phyloP scores from a whole-genome alignment of 768 basidiomycete species.

The Daedaleopsis sinensis region DNA sequence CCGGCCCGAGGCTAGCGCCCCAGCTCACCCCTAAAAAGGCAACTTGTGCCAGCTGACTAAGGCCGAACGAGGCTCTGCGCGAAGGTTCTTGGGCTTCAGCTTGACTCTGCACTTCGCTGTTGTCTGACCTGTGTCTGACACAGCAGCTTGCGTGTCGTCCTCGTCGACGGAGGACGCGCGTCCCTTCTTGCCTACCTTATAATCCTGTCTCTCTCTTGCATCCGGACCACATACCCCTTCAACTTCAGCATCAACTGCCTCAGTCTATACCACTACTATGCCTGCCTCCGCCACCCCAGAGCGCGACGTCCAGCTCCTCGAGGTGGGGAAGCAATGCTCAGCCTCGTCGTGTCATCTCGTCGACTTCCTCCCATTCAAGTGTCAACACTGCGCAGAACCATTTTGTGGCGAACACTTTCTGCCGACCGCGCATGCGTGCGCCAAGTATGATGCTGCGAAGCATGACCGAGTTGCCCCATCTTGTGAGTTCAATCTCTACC shows the following conservation, averaged over 20 bases:
- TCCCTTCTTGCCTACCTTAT: conserved; percentile 8
- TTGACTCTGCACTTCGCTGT: not conserved
- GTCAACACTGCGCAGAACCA: conserved; percentile 69
- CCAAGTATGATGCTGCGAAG: conserved; percentile 69
- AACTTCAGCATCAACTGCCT: conserved; percentile 18
- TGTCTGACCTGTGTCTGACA: conserved; percentile 4
- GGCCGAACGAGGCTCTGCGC: not conserved
- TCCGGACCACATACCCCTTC: not conserved
- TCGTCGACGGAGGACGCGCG: conserved; percentile 31
- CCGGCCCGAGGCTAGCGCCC: too few species aligned
- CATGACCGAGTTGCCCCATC: conserved; percentile 77
- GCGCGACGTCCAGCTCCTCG: conserved; percentile 60
- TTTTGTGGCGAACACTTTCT: conserved; percentile 85
- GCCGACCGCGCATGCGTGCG: conserved; percentile 66
- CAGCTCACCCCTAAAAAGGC: too few species aligned
- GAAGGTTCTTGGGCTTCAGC: conserved; percentile 15
- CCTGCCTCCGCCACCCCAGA: conserved; percentile 33
- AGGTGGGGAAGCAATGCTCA: conserved; percentile 74
- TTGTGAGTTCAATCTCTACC: conserved; percentile 47
- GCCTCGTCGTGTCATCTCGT: conserved; percentile 65
- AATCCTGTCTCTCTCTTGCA: conserved; percentile 1
- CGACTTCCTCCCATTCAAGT: conserved; percentile 88
- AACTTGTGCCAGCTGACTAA: not conserved
- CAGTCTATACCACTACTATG: conserved; percentile 25
- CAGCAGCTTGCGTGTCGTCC: conserved; percentile 22